Conservation (phyloP, 2,329 filamentous ascomycete genomes). For the Cladosporium velox region DNA sequence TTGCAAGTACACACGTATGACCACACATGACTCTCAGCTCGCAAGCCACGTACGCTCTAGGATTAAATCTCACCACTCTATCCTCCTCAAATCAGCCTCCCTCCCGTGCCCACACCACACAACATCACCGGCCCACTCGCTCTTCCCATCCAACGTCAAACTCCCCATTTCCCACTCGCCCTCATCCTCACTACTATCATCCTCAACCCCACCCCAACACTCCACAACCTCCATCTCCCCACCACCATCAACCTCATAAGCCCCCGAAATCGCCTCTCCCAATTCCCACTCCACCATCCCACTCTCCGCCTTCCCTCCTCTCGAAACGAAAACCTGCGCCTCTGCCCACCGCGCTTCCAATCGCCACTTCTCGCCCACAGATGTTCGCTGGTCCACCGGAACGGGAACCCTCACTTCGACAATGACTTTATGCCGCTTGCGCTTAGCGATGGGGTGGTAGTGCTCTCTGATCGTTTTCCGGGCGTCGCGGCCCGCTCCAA, state of each 20-base stretch:
- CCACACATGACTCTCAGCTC: not conserved
- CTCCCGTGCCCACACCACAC: not conserved
- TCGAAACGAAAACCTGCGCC: slow-evolving; percentile 27
- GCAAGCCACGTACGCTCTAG: not conserved
- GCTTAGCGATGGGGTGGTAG: slow-evolving; percentile 26
- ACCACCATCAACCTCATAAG: not conserved
- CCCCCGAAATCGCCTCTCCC: not conserved
- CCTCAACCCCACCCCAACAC: not conserved
- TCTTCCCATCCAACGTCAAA: slow-evolving; percentile 5
- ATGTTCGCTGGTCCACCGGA: not conserved
- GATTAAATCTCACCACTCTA: not conserved
- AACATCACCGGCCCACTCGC: not conserved
- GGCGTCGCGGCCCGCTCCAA: slow-evolving; percentile 29
- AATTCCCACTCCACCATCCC: not conserved
- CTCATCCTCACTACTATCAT: not conserved
- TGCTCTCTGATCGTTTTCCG: slow-evolving; percentile 29
- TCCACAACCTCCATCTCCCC: not conserved
- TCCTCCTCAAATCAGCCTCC: not conserved
- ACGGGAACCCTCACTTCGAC: slow-evolving; percentile 28
- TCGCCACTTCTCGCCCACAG: slow-evolving; percentile 18
- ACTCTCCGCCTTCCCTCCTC: not conserved
- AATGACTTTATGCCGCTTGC: slow-evolving; percentile 22
- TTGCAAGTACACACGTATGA: not conserved
- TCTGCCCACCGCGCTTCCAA: slow-evolving; percentile 24
- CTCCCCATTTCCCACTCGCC: not conserved